Evolutionary conservation across 2,329 filamentous ascomycete species (phyloP), one percentile per base, ranked within the genome.

Genomic region (Aplosporella prunicola): DNA sequence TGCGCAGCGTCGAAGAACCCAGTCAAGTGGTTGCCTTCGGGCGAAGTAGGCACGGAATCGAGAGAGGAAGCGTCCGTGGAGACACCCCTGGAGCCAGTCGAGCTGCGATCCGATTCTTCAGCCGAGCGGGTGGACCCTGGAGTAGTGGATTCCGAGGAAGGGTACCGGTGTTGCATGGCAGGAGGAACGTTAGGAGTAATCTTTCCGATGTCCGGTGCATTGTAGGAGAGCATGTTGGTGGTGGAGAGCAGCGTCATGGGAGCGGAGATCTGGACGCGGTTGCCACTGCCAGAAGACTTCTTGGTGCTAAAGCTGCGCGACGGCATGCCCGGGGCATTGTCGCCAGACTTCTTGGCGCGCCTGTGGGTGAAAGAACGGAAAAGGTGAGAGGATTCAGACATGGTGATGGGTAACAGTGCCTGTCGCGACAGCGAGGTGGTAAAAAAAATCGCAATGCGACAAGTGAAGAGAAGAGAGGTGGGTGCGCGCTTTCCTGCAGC

Each of bases 151-250:
- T 67, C 65, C 3, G 72, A 67, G 16, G 62, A 55, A 17, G 47
- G 45, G 10, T 60, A 57, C 5, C 57, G 48, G n/a, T n/a, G n/a
- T n/a, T n/a, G n/a, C 7, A 58, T 52, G 27, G 30, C 30, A 9
- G 24, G 14, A 14, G 27, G 27, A 9, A 29, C 5, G n/a, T n/a
- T n/a, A n/a, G n/a, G n/a, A n/a, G n/a, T n/a, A 9, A 40, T 27
- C 33, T 53, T 59, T 29, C 67, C 66, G 44, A 95, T 78, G 55
- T 95, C 82, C 34, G 89, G 89, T 8, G 91, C 88, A 55, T 89
- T 89, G 71, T 94, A 94, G 6, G 86, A 87, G 38, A 95, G 79
- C 74, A 93, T 86, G 62, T 96, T 98, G 49, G 91, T 96, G 5
- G 89, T 94, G 42, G 91, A 93, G 32, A 95, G 69, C 45, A 98